Evolutionary conservation across 768 basidiomycete species (phyloP).

Genomic region (Suillus cothurnatus): DNA sequence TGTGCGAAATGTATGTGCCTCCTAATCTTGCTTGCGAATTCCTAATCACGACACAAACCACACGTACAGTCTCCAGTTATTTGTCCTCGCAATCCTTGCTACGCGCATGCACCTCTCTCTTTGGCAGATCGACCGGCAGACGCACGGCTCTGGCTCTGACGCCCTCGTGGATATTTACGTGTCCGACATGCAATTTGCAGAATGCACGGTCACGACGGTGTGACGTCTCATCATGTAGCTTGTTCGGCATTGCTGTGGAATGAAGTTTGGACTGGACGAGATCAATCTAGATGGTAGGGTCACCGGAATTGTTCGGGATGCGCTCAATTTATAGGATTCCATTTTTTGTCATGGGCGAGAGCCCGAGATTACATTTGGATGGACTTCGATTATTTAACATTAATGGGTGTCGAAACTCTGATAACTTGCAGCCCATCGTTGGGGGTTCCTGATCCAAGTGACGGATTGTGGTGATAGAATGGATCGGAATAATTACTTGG

Average conservation of each 20-base stretch:
- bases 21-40: neutral
- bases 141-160: neutral
- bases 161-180: neutral
- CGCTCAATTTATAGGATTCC: neutral
- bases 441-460: too few relatives aligned
- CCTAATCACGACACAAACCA: neutral
- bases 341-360: neutral
- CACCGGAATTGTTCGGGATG: neutral
- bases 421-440: too few relatives aligned
- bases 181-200: neutral
- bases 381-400: neutral
- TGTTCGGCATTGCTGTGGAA: too few relatives aligned
- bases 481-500: too few relatives aligned
- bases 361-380: neutral
- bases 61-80: neutral
- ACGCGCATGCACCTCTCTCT: neutral
- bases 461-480: too few relatives aligned
- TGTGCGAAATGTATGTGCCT: neutral
- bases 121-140: neutral
- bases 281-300: neutral
- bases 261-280: neutral
- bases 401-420: neutral
- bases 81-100: neutral
- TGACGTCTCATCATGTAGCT: too few relatives aligned
- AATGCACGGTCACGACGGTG: neutral